These are phyloP conservation scores for Chlorella sorokiniana DNA, from an alignment of 139 green algal genomes.

Conservation along the genomic window DNA sequence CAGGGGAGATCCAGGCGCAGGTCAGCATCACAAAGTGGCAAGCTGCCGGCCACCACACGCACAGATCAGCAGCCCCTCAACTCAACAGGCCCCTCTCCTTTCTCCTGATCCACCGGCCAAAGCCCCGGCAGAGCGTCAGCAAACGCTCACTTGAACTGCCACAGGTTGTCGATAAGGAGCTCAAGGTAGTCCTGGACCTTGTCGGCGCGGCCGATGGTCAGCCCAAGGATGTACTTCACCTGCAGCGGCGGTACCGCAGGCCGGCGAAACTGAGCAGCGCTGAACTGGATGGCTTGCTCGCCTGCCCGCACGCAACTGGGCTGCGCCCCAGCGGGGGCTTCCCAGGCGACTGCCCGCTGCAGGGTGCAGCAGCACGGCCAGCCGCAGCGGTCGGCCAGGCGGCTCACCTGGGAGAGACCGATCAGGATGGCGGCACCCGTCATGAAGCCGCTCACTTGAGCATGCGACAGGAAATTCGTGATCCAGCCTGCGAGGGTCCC, in stretches of 20 bases:
- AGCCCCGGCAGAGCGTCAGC: not conserved
- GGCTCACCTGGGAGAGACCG: conserved; percentile 29
- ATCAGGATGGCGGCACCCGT: conserved; percentile 86
- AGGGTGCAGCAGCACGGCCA: not conserved
- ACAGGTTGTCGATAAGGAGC: conserved; percentile 39
- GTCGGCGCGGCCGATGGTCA: conserved; percentile 47
- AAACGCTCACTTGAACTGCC: conserved; percentile 38
- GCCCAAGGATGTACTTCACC: conserved; percentile 59
- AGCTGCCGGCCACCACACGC: too few species aligned
- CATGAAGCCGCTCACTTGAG: conserved; percentile 88
- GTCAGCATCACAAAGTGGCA: too few species aligned
- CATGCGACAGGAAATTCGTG: conserved; percentile 85
- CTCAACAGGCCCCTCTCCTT: too few species aligned
- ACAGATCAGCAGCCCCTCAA: too few species aligned
- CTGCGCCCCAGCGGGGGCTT: too few species aligned
- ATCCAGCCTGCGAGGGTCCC: conserved; percentile 61
- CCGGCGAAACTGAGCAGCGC: not conserved
- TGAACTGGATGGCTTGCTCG: not conserved
- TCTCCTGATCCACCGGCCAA: not conserved
- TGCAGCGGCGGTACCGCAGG: not conserved
- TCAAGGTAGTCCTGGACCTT: conserved; percentile 43
- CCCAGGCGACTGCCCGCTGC: too few species aligned
- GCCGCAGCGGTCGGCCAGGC: not conserved
- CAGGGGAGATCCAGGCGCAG: not conserved
- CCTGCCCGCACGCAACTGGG: too few species aligned